Conservation (phyloP, 2,329 filamentous ascomycete species). For the Coniochaeta prunicola region DNA sequence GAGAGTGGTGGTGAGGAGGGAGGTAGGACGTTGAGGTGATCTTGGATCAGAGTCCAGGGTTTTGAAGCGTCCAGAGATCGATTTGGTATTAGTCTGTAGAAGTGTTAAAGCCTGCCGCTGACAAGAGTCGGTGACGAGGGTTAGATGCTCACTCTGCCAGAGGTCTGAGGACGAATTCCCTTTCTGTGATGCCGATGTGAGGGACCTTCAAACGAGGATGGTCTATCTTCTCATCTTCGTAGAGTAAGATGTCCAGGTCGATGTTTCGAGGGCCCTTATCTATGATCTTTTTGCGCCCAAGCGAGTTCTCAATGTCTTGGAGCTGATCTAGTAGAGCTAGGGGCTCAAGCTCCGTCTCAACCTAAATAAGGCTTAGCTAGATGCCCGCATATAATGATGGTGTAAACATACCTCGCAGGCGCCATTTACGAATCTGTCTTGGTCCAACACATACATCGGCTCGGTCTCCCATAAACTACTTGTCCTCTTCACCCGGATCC, state of each 20-base stretch:
- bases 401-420: slow-evolving; percentile 69
- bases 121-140: not conserved
- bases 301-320: slow-evolving; percentile 71
- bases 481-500: slow-evolving; percentile 69
- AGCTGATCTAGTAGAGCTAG: slow-evolving; percentile 70
- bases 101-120: not conserved
- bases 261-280: slow-evolving; percentile 95
- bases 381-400: slow-evolving; percentile 2
- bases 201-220: slow-evolving; percentile 75
- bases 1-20: slow-evolving; percentile 42
- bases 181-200: slow-evolving; percentile 76
- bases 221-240: slow-evolving; percentile 58
- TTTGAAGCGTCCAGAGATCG: slow-evolving; percentile 43
- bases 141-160: slow-evolving; percentile 59
- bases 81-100: slow-evolving; percentile 44
- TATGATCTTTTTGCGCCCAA: slow-evolving; percentile 76
- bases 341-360: slow-evolving; percentile 72
- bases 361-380: slow-evolving; percentile 37
- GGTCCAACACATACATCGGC: slow-evolving; percentile 93
- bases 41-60: slow-evolving; percentile 54
- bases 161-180: slow-evolving; percentile 88
- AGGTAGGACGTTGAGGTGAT: slow-evolving; percentile 54
- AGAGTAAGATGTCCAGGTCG: slow-evolving; percentile 86
- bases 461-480: slow-evolving; percentile 91
- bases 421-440: slow-evolving; percentile 84